A percentile compares a stretch with the other conserved stretches of the same genome.
Evolutionary conservation across 1,284 basidiomycete species (phyloP).

Genomic region (Fomitiporia mediterranea): DNA sequence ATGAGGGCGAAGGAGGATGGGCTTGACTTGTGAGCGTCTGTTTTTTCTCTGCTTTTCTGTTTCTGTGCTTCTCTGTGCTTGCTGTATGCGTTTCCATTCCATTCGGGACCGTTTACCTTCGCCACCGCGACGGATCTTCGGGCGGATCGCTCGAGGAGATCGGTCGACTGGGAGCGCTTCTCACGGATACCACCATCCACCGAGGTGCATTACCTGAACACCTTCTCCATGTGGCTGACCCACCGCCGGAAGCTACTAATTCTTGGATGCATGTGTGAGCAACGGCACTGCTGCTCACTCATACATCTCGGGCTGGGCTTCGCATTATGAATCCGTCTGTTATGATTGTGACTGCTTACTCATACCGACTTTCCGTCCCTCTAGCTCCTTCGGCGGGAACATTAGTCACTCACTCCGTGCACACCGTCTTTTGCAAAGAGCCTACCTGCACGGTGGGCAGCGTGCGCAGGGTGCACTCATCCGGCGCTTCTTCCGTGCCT

Average conservation of each 20-base stretch:
- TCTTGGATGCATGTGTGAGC: background rate
- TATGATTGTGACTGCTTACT: background rate
- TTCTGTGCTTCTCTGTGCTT: no score
- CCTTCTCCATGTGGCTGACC: background rate
- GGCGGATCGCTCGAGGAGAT: background rate
- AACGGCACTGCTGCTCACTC: background rate
- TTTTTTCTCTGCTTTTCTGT: no score
- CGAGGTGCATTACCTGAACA: background rate
- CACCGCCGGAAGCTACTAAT: background rate
- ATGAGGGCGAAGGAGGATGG: slow-evolving; percentile 56
- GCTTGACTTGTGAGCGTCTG: slow-evolving; percentile 67
- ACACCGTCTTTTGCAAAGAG: slow-evolving; percentile 71
- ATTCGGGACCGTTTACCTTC: background rate
- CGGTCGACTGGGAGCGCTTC: no score
- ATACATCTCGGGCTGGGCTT: background rate
- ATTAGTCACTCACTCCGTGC: slow-evolving; percentile 63
- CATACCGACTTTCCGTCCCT: background rate
- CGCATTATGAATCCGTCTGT: background rate
- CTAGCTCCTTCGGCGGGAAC: slow-evolving; percentile 52
- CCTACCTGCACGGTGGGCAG: slow-evolving; percentile 63
- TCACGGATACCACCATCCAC: background rate
- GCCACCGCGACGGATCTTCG: background rate
- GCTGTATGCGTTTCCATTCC: slow-evolving; percentile 20
- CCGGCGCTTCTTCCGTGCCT: slow-evolving; percentile 58
- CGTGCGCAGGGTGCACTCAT: slow-evolving; percentile 54